phyloP scores from a whole-genome alignment of 2,329 filamentous ascomycete species.

The Fusarium albosuccineum region DNA sequence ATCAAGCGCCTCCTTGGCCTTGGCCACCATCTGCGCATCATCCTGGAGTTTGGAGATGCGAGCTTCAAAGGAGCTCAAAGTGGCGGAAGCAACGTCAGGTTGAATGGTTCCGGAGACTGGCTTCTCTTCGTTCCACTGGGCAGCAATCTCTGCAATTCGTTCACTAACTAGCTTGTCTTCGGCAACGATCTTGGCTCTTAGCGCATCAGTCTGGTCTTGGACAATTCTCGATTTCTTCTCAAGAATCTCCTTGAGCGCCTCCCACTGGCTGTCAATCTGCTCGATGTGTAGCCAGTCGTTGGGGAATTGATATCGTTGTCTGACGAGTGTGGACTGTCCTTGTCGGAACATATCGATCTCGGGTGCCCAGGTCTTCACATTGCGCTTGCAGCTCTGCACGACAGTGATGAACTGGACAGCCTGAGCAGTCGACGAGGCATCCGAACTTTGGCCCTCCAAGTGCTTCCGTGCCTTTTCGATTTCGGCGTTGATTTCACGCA shows the following conservation, averaged over 20 bases:
- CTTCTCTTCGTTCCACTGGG: constrained; percentile 95
- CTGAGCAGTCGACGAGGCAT: constrained; percentile 94
- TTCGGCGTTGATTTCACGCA: constrained; percentile 92
- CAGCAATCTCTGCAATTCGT: constrained; percentile 86
- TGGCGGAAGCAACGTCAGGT: constrained; percentile 87
- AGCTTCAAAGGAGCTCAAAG: constrained; percentile 83
- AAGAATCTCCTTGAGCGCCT: constrained; percentile 90
- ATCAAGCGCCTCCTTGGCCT: constrained; percentile 96
- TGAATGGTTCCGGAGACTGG: constrained; percentile 95
- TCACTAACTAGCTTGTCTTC: constrained; percentile 93
- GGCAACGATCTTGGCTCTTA: constrained; percentile 93
- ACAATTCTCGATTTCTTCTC: constrained; percentile 95
- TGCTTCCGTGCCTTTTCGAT: constrained; percentile 91
- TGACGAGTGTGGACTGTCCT: constrained; percentile 90
- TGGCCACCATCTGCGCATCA: constrained; percentile 93
- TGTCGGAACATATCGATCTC: constrained; percentile 97
- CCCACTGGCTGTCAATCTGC: constrained; percentile 97
- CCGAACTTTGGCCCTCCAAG: constrained; percentile 90
- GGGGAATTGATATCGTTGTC: constrained; percentile 94
- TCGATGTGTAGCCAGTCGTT: constrained; percentile 96
- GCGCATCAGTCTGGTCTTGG: constrained; percentile 93
- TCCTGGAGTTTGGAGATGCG: constrained; percentile 87
- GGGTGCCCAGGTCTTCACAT: constrained; percentile 93
- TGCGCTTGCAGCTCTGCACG: constrained; percentile 94
- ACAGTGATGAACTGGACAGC: constrained; percentile 99